Evolutionary conservation across 164 flowering plant genomes (phyloP).

Genomic region (Tetracentron sinense): DNA sequence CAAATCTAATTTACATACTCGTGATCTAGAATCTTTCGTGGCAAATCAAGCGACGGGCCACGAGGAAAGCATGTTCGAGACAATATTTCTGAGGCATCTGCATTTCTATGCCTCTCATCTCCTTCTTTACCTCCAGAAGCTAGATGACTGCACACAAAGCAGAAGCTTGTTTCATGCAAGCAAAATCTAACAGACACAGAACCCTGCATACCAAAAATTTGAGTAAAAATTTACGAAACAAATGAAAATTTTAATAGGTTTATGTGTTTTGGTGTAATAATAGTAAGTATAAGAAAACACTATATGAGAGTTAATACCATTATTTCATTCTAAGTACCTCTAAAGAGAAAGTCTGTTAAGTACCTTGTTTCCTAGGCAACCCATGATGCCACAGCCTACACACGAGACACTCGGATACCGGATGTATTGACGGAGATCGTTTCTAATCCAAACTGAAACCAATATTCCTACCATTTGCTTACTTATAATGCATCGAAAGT

Average conservation of each 20-base stretch:
- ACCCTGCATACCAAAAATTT: no score
- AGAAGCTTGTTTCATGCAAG: constrained; percentile 69
- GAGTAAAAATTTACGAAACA: no score
- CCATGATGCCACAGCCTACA: constrained; percentile 80
- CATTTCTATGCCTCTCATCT: constrained; percentile 51
- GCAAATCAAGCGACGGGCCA: constrained; percentile 47
- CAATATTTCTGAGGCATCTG: constrained; percentile 48
- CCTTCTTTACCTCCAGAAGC: constrained; percentile 71
- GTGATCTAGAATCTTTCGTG: constrained; percentile 56
- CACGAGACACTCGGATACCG: constrained; percentile 55
- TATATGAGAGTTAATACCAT: no score
- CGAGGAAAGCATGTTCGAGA: constrained; percentile 51
- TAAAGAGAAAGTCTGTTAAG: background rate
- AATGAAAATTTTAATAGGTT: no score
- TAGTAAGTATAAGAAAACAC: no score
- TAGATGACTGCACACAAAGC: constrained; percentile 74
- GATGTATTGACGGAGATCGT: constrained; percentile 36
- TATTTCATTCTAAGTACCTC: no score
- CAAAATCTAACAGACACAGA: constrained; percentile 63
- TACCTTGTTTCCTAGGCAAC: constrained; percentile 80
- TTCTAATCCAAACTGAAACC: constrained; percentile 64
- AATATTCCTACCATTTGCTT: constrained; percentile 81
- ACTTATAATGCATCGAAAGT: constrained; percentile 50
- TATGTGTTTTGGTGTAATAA: no score
- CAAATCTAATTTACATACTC: constrained; percentile 43